These are phyloP conservation scores for Fusarium coicis DNA, from an alignment of 2,329 filamentous ascomycete genomes.

Conservation along the genomic window DNA sequence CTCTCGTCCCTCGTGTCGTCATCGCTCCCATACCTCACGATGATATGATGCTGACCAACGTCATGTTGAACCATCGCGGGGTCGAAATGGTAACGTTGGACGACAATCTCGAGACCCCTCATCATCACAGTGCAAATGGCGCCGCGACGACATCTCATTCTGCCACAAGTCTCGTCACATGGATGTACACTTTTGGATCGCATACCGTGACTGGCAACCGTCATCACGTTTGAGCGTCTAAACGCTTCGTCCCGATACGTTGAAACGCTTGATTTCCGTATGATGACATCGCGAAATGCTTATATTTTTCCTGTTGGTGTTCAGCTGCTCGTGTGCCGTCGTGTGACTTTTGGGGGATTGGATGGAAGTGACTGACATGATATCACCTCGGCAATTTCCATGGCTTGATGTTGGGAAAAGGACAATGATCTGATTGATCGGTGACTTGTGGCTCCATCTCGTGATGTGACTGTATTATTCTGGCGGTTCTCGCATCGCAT, in stretches of 20 bases:
- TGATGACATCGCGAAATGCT: slow-evolving; percentile 13
- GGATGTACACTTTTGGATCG: not conserved
- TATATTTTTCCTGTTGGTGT: not conserved
- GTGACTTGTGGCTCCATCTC: no score
- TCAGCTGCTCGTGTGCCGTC: not conserved
- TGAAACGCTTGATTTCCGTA: not conserved
- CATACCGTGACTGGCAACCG: slow-evolving; percentile 7
- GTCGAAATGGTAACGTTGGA: slow-evolving; percentile 28
- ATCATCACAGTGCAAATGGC: slow-evolving; percentile 40
- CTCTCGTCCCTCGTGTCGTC: slow-evolving; percentile 26
- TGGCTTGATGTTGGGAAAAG: no score
- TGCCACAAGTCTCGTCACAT: accelerated
- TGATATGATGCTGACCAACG: slow-evolving; percentile 42
- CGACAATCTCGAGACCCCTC: slow-evolving; percentile 36
- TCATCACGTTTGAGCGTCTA: not conserved
- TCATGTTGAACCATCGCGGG: slow-evolving; percentile 35
- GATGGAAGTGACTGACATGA: not conserved
- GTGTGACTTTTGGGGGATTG: not conserved
- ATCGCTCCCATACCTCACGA: slow-evolving; percentile 18
- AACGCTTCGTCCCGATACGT: slow-evolving; percentile 5
- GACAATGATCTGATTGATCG: not conserved
- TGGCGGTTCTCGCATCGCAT: not conserved
- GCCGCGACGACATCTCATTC: not conserved
- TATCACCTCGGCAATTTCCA: not conserved
- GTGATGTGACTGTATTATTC: not conserved